Percentiles rank a stretch among this genome's conserved stretches.
Conservation (phyloP, 2,329 filamentous ascomycete genomes). For the Ceratocystis alfenasii region DNA sequence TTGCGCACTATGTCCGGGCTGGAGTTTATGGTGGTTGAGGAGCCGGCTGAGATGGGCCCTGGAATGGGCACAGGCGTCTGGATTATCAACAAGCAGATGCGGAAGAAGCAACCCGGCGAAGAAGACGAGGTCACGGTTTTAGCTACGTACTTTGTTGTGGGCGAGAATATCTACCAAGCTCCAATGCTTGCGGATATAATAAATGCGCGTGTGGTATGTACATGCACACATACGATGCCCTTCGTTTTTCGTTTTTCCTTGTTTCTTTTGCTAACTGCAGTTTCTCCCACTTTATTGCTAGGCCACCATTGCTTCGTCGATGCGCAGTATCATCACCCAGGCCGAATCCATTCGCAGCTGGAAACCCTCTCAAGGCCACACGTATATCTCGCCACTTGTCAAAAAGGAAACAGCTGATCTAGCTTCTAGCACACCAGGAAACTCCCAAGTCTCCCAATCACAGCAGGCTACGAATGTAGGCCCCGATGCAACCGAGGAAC, state of each 20-base stretch:
- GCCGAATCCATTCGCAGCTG: constrained; percentile 42
- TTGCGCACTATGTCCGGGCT: constrained; percentile 53
- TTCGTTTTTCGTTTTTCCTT: background rate
- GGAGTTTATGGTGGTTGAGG: constrained; percentile 55
- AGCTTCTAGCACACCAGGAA: constrained; percentile 26
- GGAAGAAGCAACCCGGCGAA: constrained; percentile 43
- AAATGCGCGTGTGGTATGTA: constrained; percentile 44
- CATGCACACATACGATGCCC: background rate
- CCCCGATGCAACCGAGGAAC: constrained; percentile 30
- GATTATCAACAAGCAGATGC: constrained; percentile 57
- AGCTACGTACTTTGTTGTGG: constrained; percentile 51
- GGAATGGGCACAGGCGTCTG: constrained; percentile 57
- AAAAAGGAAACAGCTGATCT: constrained; percentile 25
- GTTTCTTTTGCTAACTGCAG: background rate
- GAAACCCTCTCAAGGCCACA: constrained; percentile 43
- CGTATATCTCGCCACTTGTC: constrained; percentile 35
- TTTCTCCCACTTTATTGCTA: constrained; percentile 24
- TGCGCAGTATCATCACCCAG: constrained; percentile 42
- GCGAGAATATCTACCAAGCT: constrained; percentile 56
- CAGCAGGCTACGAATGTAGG: constrained; percentile 9
- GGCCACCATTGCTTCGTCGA: constrained; percentile 44
- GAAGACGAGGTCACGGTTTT: constrained; percentile 50
- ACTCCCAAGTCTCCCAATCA: constrained; percentile 25
- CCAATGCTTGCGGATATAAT: constrained; percentile 49
- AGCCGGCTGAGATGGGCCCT: constrained; percentile 50